Percentiles rank a stretch among this genome's conserved stretches.
Conservation (phyloP, 805 yeast species). For the Cyberlindnera euphorbiiphila region DNA sequence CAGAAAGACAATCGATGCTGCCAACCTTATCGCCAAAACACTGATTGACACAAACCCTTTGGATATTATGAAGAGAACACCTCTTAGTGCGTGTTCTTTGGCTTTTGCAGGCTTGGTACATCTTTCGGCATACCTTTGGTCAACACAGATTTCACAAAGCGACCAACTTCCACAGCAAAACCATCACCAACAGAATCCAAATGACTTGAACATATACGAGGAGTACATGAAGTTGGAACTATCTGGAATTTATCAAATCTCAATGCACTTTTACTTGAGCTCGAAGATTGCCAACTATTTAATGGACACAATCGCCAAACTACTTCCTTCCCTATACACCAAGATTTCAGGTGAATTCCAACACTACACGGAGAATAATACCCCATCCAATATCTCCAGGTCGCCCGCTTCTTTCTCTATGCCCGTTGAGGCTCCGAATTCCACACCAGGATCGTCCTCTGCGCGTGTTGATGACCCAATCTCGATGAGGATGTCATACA, state of each 20-base stretch:
- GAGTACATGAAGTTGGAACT: slow-evolving; percentile 48
- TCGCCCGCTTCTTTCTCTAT: slow-evolving; percentile 11
- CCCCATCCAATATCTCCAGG: slow-evolving; percentile 3
- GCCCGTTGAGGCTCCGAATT: background rate
- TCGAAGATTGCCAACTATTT: slow-evolving; percentile 44
- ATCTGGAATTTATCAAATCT: slow-evolving; percentile 45
- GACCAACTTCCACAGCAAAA: too few relatives aligned
- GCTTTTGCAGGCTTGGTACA: slow-evolving; percentile 52
- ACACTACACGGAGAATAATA: slow-evolving; percentile 12
- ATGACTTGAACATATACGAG: slow-evolving; percentile 40
- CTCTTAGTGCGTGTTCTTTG: slow-evolving; percentile 48
- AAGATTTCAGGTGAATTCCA: slow-evolving; percentile 34
- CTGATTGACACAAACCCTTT: slow-evolving; percentile 46
- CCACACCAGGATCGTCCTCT: background rate
- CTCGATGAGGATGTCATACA: slow-evolving; percentile 13
- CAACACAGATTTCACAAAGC: slow-evolving; percentile 34
- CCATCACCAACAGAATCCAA: slow-evolving; percentile 22
- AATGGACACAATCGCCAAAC: slow-evolving; percentile 40
- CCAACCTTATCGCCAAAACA: slow-evolving; percentile 43
- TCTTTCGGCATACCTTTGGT: slow-evolving; percentile 51
- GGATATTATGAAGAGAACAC: slow-evolving; percentile 42
- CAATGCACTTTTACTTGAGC: slow-evolving; percentile 49
- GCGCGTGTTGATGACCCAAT: background rate
- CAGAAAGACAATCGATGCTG: slow-evolving; percentile 50
- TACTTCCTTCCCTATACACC: slow-evolving; percentile 39